These are phyloP conservation scores for Sugiyamaella grinbergsii DNA, from an alignment of 1,139 yeast genomes.

Conservation along the genomic window DNA sequence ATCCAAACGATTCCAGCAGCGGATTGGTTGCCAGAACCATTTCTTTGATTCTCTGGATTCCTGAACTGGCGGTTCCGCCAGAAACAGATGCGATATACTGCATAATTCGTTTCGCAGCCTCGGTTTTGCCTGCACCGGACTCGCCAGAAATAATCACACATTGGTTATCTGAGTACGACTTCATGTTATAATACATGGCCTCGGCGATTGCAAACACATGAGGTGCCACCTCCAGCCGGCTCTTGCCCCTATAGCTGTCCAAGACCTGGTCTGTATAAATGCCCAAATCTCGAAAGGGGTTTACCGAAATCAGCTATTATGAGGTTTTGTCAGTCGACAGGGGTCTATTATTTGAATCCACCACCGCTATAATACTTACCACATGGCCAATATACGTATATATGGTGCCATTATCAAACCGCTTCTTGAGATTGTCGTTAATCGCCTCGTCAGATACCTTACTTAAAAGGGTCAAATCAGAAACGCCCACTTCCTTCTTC, in stretches of 20 bases:
- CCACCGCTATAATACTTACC: conserved; percentile 26
- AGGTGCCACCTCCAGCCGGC: conserved; percentile 93
- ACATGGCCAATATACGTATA: conserved; percentile 54
- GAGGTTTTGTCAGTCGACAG: conserved; percentile 6
- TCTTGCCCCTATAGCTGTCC: conserved; percentile 82
- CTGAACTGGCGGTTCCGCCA: conserved; percentile 53
- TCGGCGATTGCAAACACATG: conserved; percentile 99
- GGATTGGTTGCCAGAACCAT: conserved; percentile 99
- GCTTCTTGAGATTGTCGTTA: conserved; percentile 84
- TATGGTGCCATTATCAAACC: conserved; percentile 87
- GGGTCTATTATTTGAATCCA: no score
- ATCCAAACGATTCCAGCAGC: conserved; percentile 92
- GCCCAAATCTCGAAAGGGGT: conserved; percentile 95
- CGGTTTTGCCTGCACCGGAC: conserved; percentile 99
- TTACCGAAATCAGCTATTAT: conserved; percentile 73
- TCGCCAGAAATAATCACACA: conserved; percentile 99
- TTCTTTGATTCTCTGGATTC: conserved; percentile 84
- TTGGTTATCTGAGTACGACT: conserved; percentile 91
- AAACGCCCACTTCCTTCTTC: conserved; percentile 96
- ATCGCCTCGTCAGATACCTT: conserved; percentile 91
- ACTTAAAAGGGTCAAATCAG: conserved; percentile 86
- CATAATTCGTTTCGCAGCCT: conserved; percentile 98
- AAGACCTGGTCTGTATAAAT: conserved; percentile 82
- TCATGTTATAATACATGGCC: conserved; percentile 92
- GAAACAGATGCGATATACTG: conserved; percentile 94